Evolutionary conservation across 164 flowering plant species (phyloP), one percentile per base, ranked within the genome.

Genomic region (Berberis vulgaris): DNA sequence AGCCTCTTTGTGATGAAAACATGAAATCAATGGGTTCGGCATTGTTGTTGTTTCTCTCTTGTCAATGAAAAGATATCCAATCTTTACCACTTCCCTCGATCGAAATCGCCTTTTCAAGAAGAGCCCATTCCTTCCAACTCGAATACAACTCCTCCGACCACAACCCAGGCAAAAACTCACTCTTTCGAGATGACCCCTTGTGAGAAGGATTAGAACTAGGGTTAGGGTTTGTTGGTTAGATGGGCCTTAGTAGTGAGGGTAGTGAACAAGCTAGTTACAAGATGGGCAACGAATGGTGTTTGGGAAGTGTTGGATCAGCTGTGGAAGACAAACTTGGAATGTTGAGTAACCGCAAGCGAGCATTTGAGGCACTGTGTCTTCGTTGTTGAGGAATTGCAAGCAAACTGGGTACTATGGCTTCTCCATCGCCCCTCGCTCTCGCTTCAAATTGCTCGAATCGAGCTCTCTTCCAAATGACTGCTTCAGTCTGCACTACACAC

Each of bases 351-450:
- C 98, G 62, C 98, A 94, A 0, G 83, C n/a, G 49, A 94, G 86
- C 0, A 94, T 97, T 5, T 97, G 88, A 0, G 98, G 98, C 41
- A 86, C 69, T 4, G 78, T 55, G 42, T 56, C 46, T 6, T 40
- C 68, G 72, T 64, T 71, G 81, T 80, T 82, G 84, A 79, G 91
- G 55, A 65, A 38, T 65, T 82, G 82, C 5, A 94, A 80, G 65
- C 98, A 94, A 7, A 91, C 91, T 54, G 97, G 96, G 75, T 97
- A 94, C 78, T 94, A 96, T 67, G 98, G 89, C 43, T 63, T 49
- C 65, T 81, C 85, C 78, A 61, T 39, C 63, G 12, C 65, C 45
- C 7, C 43, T n/a, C 43, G 57, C n/a, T 41, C 49, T 46, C 26
- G 26, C 26, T 26, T 26, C 26, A 26, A 26, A 26, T 26, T 26